Evolutionary conservation across 1,139 yeast species (phyloP), one percentile per base, ranked within the genome.

Genomic region (Suhomyces choctaworum): DNA sequence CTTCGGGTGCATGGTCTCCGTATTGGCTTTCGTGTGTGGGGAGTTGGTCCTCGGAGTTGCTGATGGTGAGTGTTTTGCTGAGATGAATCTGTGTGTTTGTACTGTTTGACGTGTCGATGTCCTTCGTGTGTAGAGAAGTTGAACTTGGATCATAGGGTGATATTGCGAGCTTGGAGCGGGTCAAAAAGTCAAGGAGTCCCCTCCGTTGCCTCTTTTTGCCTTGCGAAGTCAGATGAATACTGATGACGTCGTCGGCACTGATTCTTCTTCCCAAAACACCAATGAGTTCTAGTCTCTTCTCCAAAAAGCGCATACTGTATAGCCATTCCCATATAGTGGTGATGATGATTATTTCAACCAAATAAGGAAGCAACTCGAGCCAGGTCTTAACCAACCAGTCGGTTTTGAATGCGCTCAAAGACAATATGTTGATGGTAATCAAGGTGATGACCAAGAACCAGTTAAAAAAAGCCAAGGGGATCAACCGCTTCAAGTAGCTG

Each of bases 271-370:
- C 80, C 29, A 75, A 54, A 10, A 75, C 70, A 1, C 76, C 75
- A 52, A 61, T 61, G 29, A 71, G 54, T 41, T 75, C 80, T 25
- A 55, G 52, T 23, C 65, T 52, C 41, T 65, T 60, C 40, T 73
- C 78, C 29, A 73, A 48, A 15, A 63, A 53, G 36, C 66, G 54
- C 16, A 73, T 71, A 34, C 68, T 66, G 42, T 58, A 66, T 6
- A 73, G 48, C 80, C 80, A 75, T 52, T 75, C 80, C 80, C 80
- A 75, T 1, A 70, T 54, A 1, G 65, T 58, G 3, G 75, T 63
- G 11, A 71, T 51, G 9, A 69, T 44, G 19, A 67, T 62, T 16
- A 72, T 54, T 34, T 70, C 70, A 5, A 71, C 34, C 29, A 73
- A 54, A 20, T 47, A 47, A 0, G 73, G 68, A 3, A 72, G 39